phyloP scores from a whole-genome alignment of 768 basidiomycete genomes.

The Phanerodontia chrysosporium region DNA sequence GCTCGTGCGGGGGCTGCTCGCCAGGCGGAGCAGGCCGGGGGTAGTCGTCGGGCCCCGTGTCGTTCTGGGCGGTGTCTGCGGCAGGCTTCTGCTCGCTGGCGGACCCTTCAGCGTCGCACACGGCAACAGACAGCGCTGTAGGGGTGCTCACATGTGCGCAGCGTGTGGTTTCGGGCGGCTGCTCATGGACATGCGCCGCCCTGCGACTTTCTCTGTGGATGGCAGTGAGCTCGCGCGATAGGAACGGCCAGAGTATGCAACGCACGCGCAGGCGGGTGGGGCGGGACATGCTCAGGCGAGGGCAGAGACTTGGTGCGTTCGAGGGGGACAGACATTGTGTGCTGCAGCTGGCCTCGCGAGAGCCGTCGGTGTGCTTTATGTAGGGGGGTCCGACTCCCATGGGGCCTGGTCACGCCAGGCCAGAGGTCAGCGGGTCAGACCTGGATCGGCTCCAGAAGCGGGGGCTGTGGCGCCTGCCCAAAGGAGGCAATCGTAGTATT shows the following conservation, averaged over 20 bases:
- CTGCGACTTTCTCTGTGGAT: conserved; percentile 13
- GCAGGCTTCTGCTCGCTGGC: conserved; percentile 13
- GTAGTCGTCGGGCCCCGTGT: conserved; percentile 13
- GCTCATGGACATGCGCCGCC: conserved; percentile 14
- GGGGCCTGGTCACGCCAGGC: neutral
- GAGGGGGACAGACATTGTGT: neutral
- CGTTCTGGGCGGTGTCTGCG: conserved; percentile 1
- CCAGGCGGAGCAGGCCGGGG: conserved; percentile 14
- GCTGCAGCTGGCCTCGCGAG: neutral
- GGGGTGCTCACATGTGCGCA: neutral
- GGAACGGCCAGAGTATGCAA: neutral
- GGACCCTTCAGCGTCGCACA: too few relatives aligned
- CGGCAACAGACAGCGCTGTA: too few relatives aligned
- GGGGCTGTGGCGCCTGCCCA: neutral
- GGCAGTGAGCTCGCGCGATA: neutral
- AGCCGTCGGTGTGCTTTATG: neutral
- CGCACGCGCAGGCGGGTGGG: conserved; percentile 17
- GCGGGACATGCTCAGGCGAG: neutral
- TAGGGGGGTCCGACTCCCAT: neutral
- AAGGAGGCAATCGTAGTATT: neutral
- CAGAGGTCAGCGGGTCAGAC: conserved; percentile 5
- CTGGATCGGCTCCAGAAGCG: conserved; percentile 2
- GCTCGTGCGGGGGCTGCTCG: conserved; percentile 9
- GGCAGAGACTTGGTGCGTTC: conserved; percentile 2
- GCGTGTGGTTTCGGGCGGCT: conserved; percentile 10